A percentile compares a stretch with the other conserved stretches of the same genome.
These are phyloP conservation scores for Royoungia palumana DNA, from an alignment of 768 basidiomycete species.

Conservation along the genomic window DNA sequence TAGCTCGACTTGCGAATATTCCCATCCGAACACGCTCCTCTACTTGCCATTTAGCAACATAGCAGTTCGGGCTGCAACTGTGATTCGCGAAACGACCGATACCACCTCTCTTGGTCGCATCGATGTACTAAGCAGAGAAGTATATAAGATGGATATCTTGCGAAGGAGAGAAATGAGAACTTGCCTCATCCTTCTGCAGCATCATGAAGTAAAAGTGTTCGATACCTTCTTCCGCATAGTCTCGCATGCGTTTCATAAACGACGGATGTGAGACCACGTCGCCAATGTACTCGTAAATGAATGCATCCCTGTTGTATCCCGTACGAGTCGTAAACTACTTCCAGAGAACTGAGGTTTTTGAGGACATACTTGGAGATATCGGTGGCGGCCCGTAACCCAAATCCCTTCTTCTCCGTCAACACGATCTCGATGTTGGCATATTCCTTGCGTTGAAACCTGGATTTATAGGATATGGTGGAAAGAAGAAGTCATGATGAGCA, in stretches of 20 bases:
- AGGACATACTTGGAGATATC: conserved; percentile 60
- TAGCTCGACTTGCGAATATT: conserved; percentile 86
- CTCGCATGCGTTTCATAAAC: conserved; percentile 91
- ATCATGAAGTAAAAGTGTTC: conserved; percentile 99
- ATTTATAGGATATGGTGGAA: background rate
- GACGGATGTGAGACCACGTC: conserved; percentile 87
- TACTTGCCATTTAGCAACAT: conserved; percentile 97
- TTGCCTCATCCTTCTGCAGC: conserved; percentile 94
- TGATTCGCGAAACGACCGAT: conserved; percentile 98
- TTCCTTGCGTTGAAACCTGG: conserved; percentile 81
- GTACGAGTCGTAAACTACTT: conserved; percentile 5
- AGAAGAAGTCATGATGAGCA: conserved; percentile 2
- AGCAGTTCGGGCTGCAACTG: conserved; percentile 96
- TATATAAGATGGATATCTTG: background rate
- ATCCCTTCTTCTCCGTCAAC: conserved; percentile 93
- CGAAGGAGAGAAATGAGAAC: conserved; percentile 20
- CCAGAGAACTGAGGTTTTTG: background rate
- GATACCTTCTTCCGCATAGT: conserved; percentile 90
- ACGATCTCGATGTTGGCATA: conserved; percentile 90
- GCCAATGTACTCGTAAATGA: conserved; percentile 98
- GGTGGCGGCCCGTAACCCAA: conserved; percentile 75
- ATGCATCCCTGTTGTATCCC: conserved; percentile 60
- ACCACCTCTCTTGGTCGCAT: conserved; percentile 95
- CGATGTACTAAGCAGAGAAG: conserved; percentile 68
- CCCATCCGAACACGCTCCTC: conserved; percentile 91